Conservation (phyloP, 192 early-diverging fungal genomes). For the Backusella australiensis region DNA sequence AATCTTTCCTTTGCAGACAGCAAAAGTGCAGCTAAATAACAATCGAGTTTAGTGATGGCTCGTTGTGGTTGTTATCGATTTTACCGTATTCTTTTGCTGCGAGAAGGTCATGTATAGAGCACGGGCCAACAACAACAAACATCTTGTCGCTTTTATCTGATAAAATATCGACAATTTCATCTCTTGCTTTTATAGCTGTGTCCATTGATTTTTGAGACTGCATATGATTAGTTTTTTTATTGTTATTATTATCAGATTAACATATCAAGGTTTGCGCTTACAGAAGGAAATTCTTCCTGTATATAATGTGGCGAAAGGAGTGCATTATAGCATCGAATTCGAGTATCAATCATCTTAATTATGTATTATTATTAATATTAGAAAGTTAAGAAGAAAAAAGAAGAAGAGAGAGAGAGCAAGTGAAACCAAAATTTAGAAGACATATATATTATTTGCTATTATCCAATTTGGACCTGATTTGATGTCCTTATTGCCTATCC, state of each 20-base stretch:
- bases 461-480: background rate
- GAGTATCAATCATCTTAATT: constrained; percentile 70
- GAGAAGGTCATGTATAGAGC: constrained; percentile 89
- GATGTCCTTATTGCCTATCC: background rate
- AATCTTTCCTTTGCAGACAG: constrained; percentile 46
- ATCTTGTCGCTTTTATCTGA: constrained; percentile 78
- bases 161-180: constrained; percentile 69
- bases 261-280: constrained; percentile 24
- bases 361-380: background rate
- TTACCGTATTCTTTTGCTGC: constrained; percentile 83
- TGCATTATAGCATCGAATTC: constrained; percentile 81
- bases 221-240: background rate
- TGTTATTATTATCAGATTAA: background rate
- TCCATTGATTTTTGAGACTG: constrained; percentile 24
- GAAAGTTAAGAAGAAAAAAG: background rate
- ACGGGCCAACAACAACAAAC: constrained; percentile 89
- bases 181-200: constrained; percentile 50
- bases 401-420: background rate
- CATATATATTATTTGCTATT: background rate
- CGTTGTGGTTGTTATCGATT: no score
- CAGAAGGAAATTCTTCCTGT: constrained; percentile 77
- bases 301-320: constrained; percentile 88
- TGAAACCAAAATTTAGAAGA: background rate
- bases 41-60: background rate
- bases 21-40: constrained; percentile 17